Conservation (phyloP, 2,329 filamentous ascomycete genomes). For the Penicillium sp. region DNA sequence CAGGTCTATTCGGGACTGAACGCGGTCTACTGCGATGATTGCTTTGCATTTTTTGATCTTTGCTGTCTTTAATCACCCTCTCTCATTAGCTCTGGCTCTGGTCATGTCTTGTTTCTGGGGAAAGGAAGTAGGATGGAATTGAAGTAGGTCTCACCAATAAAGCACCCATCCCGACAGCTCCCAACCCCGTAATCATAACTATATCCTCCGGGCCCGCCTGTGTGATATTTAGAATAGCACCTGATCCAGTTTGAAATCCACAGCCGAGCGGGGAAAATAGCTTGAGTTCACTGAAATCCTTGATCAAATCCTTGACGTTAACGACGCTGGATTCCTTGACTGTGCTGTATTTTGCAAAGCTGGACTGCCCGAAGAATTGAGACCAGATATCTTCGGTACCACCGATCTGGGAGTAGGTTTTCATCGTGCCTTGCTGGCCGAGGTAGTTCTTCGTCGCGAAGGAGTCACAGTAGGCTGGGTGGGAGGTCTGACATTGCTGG, state of each 20-base stretch:
- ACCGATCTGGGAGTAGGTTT: not conserved
- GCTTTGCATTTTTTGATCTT: slow-evolving; percentile 41
- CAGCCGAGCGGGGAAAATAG: slow-evolving; percentile 29
- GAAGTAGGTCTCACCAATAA: slow-evolving; percentile 46
- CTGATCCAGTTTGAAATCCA: slow-evolving; percentile 33
- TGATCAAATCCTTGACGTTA: slow-evolving; percentile 20
- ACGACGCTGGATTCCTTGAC: slow-evolving; percentile 25
- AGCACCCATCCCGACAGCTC: slow-evolving; percentile 47
- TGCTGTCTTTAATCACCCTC: slow-evolving; percentile 31
- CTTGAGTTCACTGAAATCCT: slow-evolving; percentile 18
- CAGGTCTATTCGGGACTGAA: slow-evolving; percentile 33
- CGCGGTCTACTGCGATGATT: slow-evolving; percentile 40
- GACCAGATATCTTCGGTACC: slow-evolving; percentile 8
- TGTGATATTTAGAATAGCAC: slow-evolving; percentile 41
- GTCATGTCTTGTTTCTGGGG: no score
- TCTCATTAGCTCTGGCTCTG: not conserved
- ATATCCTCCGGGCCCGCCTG: slow-evolving; percentile 36
- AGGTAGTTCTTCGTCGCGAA: slow-evolving; percentile 14
- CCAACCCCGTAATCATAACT: slow-evolving; percentile 45
- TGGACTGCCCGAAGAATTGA: slow-evolving; percentile 32
- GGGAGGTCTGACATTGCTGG: slow-evolving; percentile 26
- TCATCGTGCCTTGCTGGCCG: slow-evolving; percentile 11
- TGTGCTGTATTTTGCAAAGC: slow-evolving; percentile 26
- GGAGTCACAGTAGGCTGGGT: slow-evolving; percentile 29
- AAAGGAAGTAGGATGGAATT: no score